Percentiles rank a stretch among this genome's conserved stretches.
Evolutionary conservation across 768 basidiomycete genomes (phyloP).

Genomic region (Termitomyces eurrhizus): DNA sequence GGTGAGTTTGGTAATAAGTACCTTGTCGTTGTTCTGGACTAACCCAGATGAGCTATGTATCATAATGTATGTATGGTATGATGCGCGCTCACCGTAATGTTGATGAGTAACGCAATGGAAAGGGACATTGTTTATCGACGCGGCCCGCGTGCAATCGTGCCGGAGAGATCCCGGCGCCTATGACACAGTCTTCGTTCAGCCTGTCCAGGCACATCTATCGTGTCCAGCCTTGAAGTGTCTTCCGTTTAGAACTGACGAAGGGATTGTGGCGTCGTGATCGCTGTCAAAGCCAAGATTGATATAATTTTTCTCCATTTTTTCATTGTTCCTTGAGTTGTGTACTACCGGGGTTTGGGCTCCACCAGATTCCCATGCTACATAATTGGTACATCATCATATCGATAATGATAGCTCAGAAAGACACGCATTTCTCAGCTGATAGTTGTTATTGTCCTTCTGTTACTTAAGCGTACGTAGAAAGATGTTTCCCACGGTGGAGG

Average conservation of each 20-base stretch:
- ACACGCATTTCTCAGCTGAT: neutral
- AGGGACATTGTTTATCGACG: neutral
- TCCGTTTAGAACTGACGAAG: neutral
- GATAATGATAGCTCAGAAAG: neutral
- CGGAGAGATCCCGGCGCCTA: neutral
- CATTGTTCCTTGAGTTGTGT: neutral
- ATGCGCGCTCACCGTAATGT: neutral
- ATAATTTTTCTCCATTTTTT: neutral
- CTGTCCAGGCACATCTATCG: neutral
- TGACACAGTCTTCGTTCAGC: neutral
- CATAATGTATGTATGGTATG: neutral
- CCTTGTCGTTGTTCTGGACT: neutral
- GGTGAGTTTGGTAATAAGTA: neutral
- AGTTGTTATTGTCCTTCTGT: too few species aligned
- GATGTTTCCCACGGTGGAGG: neutral
- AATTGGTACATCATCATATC: too few species aligned
- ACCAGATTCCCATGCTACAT: neutral
- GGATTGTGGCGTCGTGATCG: neutral
- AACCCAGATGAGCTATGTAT: neutral
- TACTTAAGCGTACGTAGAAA: neutral
- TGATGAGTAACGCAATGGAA: neutral
- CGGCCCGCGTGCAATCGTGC: neutral
- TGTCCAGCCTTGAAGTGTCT: neutral
- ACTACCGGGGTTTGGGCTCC: neutral
- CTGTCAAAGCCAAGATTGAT: neutral